Conservation (phyloP, 495 filamentous ascomycete species). For the Viridothelium virens region DNA sequence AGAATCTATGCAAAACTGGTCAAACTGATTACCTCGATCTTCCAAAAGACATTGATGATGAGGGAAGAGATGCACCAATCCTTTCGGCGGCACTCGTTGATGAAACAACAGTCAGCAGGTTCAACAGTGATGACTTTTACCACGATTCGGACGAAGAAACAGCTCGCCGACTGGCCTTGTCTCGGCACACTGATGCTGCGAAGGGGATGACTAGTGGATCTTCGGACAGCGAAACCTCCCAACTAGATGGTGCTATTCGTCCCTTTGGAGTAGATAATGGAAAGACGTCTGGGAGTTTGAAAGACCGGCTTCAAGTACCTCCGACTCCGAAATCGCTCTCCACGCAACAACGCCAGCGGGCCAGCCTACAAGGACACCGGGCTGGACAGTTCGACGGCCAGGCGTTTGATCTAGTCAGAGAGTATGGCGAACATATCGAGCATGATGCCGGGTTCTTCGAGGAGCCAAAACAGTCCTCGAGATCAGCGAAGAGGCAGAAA, state of each 20-base stretch:
- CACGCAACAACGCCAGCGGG: neutral
- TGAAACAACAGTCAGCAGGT: slow-evolving; percentile 41
- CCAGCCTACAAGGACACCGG: neutral
- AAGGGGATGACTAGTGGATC: neutral
- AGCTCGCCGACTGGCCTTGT: slow-evolving; percentile 18
- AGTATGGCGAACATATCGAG: neutral
- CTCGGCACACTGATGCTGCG: slow-evolving; percentile 13
- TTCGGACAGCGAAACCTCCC: neutral
- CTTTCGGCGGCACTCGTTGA: slow-evolving; percentile 37
- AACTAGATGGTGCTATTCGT: neutral
- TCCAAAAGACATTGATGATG: slow-evolving; percentile 1
- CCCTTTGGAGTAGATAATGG: neutral
- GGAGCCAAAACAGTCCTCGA: neutral
- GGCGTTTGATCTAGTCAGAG: neutral
- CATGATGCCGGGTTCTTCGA: neutral
- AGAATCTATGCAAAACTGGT: slow-evolving; percentile 41
- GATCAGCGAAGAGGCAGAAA: slow-evolving; percentile 10
- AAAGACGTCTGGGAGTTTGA: neutral
- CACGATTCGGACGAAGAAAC: slow-evolving; percentile 51
- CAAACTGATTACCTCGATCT: neutral
- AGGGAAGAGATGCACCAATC: neutral
- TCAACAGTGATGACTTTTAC: slow-evolving; percentile 41
- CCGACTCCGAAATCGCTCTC: neutral
- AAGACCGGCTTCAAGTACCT: neutral
- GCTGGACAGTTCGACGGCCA: neutral